phyloP scores from a whole-genome alignment of 805 yeast genomes.

The Metschnikowia lachancei region DNA sequence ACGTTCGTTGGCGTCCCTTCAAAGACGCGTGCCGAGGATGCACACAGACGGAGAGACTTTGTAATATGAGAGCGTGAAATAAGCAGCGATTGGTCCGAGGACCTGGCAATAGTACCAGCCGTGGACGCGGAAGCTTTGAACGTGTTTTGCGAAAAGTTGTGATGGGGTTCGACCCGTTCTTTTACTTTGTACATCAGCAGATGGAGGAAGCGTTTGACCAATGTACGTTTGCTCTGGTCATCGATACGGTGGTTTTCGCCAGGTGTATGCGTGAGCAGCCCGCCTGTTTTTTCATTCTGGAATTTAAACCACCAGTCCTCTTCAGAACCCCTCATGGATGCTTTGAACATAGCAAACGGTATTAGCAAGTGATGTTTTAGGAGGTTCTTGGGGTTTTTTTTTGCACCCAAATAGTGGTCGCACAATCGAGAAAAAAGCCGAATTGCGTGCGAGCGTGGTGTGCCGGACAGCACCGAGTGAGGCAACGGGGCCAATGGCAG shows the following conservation, averaged over 20 bases:
- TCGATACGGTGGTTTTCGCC: constrained; percentile 5
- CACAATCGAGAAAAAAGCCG: neutral
- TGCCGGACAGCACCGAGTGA: neutral
- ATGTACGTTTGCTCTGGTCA: constrained; percentile 13
- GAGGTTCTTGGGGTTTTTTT: neutral
- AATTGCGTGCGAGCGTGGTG: neutral
- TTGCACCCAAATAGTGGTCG: constrained; percentile 12
- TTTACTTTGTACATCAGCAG: constrained; percentile 14
- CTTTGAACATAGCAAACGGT: constrained; percentile 16
- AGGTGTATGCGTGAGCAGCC: neutral
- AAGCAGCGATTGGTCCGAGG: constrained; percentile 3
- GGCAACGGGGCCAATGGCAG: neutral
- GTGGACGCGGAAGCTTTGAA: constrained; percentile 1
- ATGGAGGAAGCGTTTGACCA: constrained; percentile 14
- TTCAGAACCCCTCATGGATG: constrained; percentile 11
- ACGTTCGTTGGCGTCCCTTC: constrained; percentile 4
- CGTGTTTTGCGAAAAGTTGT: constrained; percentile 1
- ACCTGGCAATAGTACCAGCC: neutral
- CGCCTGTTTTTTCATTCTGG: constrained; percentile 6
- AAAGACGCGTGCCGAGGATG: constrained; percentile 6
- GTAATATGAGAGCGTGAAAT: constrained; percentile 6
- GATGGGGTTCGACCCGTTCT: constrained; percentile 11
- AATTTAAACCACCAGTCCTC: constrained; percentile 15
- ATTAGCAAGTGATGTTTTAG: constrained; percentile 12
- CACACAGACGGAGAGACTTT: constrained; percentile 8